Conservation (phyloP, 2,329 filamentous ascomycete genomes). For the Ophiostoma quercus region DNA sequence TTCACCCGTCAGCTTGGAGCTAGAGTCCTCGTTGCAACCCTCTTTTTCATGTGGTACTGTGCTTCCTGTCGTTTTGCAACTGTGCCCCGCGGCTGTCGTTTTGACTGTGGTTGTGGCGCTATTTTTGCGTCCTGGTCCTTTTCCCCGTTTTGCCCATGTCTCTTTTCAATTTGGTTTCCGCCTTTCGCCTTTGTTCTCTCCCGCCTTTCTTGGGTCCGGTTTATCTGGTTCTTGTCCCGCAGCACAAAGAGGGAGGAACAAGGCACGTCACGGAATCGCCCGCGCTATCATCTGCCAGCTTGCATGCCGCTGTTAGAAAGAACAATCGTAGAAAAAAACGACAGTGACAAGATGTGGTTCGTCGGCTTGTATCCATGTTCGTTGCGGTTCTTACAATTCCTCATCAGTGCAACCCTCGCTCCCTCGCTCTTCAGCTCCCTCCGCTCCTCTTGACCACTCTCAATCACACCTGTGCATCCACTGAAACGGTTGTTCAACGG, state of each 20-base stretch:
- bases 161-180: background rate
- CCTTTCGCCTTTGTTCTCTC: background rate
- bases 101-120: background rate
- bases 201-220: background rate
- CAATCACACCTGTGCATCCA: background rate
- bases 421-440: background rate
- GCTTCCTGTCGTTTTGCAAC: background rate
- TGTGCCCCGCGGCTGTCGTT: background rate
- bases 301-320: background rate
- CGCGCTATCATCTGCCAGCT: background rate
- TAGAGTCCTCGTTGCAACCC: background rate
- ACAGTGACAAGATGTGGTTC: background rate
- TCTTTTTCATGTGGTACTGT: constrained; percentile 4
- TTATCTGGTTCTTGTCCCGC: background rate
- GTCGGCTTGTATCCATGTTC: background rate
- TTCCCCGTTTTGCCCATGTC: background rate
- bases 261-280: background rate
- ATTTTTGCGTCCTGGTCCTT: background rate
- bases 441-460: background rate
- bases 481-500: background rate
- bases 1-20: background rate
- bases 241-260: background rate
- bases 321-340: no score
- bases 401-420: background rate
- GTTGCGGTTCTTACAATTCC: background rate